These are phyloP conservation scores for Saturnispora sekii DNA, from an alignment of 805 yeast genomes.

Conservation along the genomic window DNA sequence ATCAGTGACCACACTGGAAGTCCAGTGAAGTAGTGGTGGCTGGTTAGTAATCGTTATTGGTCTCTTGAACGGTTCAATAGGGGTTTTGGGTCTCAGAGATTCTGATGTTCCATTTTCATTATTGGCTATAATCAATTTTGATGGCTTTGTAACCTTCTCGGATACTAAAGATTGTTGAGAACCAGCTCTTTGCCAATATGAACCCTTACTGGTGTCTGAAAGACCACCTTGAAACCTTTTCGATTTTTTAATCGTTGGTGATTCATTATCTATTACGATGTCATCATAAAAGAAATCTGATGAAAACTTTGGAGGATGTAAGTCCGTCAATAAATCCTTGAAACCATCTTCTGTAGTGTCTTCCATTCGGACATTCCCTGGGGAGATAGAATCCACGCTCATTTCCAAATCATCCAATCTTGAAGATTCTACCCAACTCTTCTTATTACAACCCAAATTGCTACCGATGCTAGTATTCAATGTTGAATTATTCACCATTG, in stretches of 20 bases:
- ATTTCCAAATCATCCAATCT: slow-evolving; percentile 9
- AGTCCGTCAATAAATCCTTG: slow-evolving; percentile 28
- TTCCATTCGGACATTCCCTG: slow-evolving; percentile 16
- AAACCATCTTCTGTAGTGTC: slow-evolving; percentile 15
- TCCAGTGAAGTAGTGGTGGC: slow-evolving; percentile 3
- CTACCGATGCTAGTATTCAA: slow-evolving; percentile 4
- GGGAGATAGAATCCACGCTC: slow-evolving; percentile 23
- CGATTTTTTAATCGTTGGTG: slow-evolving; percentile 7
- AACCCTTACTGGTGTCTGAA: not conserved
- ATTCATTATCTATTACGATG: slow-evolving; percentile 3
- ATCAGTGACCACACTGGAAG: slow-evolving; percentile 4
- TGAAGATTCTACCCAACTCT: slow-evolving; percentile 1
- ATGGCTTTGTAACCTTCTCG: slow-evolving; percentile 6
- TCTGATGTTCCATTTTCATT: not conserved
- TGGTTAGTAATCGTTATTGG: not conserved
- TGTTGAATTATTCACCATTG: slow-evolving; percentile 1
- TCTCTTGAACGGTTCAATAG: slow-evolving; percentile 11
- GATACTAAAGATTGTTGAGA: slow-evolving; percentile 10
- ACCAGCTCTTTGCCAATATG: slow-evolving; percentile 19
- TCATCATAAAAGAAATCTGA: not conserved
- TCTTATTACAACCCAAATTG: slow-evolving; percentile 6
- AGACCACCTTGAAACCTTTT: not conserved
- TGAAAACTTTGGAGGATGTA: slow-evolving; percentile 32
- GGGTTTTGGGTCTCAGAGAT: slow-evolving; percentile 13
- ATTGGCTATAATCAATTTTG: slow-evolving; percentile 2